These are phyloP conservation scores for Ogataea paradorogensis DNA, from an alignment of 805 yeast genomes.

Conservation along the genomic window DNA sequence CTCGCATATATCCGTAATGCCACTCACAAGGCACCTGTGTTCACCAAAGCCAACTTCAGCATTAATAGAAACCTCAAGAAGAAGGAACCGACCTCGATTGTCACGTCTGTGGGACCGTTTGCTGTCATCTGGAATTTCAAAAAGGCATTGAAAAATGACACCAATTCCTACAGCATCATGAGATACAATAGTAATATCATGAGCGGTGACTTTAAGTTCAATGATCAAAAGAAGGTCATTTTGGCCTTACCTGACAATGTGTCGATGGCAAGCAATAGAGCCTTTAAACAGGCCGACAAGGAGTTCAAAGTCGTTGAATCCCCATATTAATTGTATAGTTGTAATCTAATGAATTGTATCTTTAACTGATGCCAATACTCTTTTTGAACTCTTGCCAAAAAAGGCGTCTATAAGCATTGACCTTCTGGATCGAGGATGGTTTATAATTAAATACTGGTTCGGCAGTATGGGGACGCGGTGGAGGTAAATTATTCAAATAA, in stretches of 20 bases:
- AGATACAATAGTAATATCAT: constrained; percentile 59
- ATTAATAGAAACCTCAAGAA: constrained; percentile 54
- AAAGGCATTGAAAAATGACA: constrained; percentile 53
- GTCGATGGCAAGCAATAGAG: constrained; percentile 58
- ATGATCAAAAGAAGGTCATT: constrained; percentile 66
- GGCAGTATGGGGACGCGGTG: constrained; percentile 32
- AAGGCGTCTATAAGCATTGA: constrained; percentile 57
- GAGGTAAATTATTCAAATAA: constrained; percentile 57
- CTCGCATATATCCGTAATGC: constrained; percentile 58
- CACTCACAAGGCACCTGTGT: constrained; percentile 46
- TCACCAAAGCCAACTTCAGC: constrained; percentile 77
- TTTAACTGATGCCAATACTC: constrained; percentile 45
- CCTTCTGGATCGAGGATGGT: constrained; percentile 54
- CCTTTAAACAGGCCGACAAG: constrained; percentile 52
- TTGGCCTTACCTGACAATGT: constrained; percentile 77
- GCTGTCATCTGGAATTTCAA: constrained; percentile 76
- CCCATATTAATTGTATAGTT: constrained; percentile 19
- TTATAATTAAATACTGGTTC: constrained; percentile 20
- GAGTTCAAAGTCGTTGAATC: constrained; percentile 30
- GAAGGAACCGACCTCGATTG: constrained; percentile 58
- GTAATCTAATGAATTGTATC: background rate
- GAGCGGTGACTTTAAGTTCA: constrained; percentile 76
- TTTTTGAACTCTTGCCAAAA: constrained; percentile 61
- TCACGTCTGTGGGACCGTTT: constrained; percentile 79
- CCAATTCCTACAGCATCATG: constrained; percentile 58